phyloP scores from a whole-genome alignment of 805 yeast genomes.

The Schwanniomyces polymorphus region DNA sequence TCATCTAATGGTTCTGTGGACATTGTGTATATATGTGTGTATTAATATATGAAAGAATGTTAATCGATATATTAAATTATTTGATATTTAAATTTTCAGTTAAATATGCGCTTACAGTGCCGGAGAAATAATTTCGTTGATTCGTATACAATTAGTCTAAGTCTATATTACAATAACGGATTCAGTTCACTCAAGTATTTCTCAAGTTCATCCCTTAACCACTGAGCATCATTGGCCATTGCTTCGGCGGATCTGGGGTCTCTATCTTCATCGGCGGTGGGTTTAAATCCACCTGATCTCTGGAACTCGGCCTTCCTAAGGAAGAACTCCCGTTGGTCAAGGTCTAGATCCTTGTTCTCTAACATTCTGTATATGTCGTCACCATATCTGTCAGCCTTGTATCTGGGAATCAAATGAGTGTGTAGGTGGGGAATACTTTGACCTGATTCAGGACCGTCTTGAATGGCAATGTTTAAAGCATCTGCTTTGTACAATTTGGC shows the following conservation, averaged over 20 bases:
- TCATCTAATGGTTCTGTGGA: constrained; percentile 64
- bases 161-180: not conserved
- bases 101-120: not conserved
- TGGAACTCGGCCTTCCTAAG: constrained; percentile 21
- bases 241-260: constrained; percentile 55
- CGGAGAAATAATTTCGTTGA: not conserved
- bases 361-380: constrained; percentile 73
- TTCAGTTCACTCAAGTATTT: constrained; percentile 10
- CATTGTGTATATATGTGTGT: not conserved
- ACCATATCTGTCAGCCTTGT: constrained; percentile 54
- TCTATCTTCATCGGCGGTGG: constrained; percentile 52
- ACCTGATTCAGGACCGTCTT: constrained; percentile 95
- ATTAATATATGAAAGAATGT: not conserved
- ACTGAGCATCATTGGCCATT: constrained; percentile 71
- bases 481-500: constrained; percentile 72
- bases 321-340: constrained; percentile 23
- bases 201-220: constrained; percentile 45
- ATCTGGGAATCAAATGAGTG: constrained; percentile 90
- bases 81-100: not conserved
- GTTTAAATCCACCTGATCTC: constrained; percentile 28
- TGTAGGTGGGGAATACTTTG: constrained; percentile 96
- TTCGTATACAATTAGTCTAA: not conserved
- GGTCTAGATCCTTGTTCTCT: constrained; percentile 54
- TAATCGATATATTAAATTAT: not conserved
- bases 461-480: constrained; percentile 85